Evolutionary conservation across 2,329 filamentous ascomycete genomes (phyloP), one percentile per base, ranked within the genome.

Genomic region (Colletotrichum tanaceti): DNA sequence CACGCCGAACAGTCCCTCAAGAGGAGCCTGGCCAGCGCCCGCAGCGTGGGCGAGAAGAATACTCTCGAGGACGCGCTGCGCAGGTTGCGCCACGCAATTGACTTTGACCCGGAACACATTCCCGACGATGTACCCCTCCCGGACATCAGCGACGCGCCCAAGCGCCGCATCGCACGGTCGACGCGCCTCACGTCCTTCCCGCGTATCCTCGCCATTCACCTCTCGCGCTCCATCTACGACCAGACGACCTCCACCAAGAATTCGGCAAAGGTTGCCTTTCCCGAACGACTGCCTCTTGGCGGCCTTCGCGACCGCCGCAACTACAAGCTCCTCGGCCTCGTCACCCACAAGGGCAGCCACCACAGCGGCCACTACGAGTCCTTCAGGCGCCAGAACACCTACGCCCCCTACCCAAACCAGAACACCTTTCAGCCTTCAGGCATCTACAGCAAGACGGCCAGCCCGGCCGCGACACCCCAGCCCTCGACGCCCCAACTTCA

Each of bases 331-430:
- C 86, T 97, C 0, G 93, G 91, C 14, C 88, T 97, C 43, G 93
- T 99, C 43, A 97, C 93, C 24, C 96, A 99, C 77, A 97, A 97
- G 75, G 96, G 96, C 44, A 97, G 93, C 71, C 96, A 99, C 77
- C 91, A 97, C 76, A 97, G 94, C 74, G 96, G 96, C 0, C 96
- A 99, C 77, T 99, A 99, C 81, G 96, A 99, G 78, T 95, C 94
- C 0, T 98, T 98, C 79, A 88, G 96, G 41, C 88, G 96, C 44
- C 96, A 98, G 79, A 91, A 93, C 67, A 63, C 67, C 10, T 89
- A 90, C 58, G 83, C 91, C 3, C 94, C 94, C 0, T 98, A 90
- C 76, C 92, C 93, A 1, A 98, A 95, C 9, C 89, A 92, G 0
- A 90, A 92, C 73, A 90, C 89, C 0, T 95, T 97, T 79, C 91